A percentile compares a stretch with the other conserved stretches of the same genome.
Conservation (phyloP, 306 rosid genomes). For the Trifolium pratense region DNA sequence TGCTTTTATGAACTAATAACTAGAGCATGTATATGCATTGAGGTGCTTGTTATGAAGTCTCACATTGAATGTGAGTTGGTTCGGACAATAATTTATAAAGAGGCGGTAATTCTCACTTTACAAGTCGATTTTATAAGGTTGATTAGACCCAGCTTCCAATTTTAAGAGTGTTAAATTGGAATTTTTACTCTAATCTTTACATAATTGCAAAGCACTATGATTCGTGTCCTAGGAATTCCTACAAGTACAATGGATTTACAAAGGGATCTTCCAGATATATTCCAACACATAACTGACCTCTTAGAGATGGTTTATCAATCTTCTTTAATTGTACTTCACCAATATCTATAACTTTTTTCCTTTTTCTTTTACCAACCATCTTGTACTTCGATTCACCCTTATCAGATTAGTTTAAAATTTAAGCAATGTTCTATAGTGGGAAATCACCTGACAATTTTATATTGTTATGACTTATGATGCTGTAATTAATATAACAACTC, state of each 20-base stretch:
- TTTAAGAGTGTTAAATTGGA: no score
- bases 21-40: no score
- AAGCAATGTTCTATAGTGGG: conserved; percentile 57
- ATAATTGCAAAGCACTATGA: conserved; percentile 1
- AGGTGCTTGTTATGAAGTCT: no score
- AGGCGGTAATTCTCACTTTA: no score
- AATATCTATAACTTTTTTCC: conserved; percentile 30
- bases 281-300: conserved; percentile 41
- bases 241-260: conserved; percentile 19
- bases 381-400: conserved; percentile 43
- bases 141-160: no score
- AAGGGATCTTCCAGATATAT: conserved; percentile 38
- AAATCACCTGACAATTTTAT: conserved; percentile 48
- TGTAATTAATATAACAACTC: neutral
- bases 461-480: no score
- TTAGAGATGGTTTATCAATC: conserved; percentile 36
- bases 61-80: no score
- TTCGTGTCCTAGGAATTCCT: conserved; percentile 24
- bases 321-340: conserved; percentile 51
- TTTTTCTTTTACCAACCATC: conserved; percentile 36
- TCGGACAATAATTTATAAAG: no score
- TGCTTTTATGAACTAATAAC: no score
- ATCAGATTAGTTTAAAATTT: conserved; percentile 52
- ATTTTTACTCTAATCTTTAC: neutral
- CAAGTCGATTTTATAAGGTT: no score